Percentiles rank a stretch among this genome's conserved stretches.
Evolutionary conservation across 179 eudicot genomes (phyloP).

Genomic region (Actinidia arguta): DNA sequence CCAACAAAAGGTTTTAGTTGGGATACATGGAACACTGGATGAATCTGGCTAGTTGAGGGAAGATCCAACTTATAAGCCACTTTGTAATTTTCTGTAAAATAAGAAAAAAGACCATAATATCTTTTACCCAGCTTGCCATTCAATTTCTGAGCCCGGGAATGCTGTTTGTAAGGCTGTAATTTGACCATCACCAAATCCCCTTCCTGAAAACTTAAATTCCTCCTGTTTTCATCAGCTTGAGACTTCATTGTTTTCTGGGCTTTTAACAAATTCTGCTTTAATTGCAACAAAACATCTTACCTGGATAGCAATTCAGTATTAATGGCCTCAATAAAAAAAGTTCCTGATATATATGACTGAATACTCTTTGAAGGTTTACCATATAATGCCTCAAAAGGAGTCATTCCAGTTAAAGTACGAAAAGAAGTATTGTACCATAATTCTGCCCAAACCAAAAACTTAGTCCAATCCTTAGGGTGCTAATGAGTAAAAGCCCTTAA

Average conservation of each 20-base stretch:
- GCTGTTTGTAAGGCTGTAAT: background rate
- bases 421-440: background rate
- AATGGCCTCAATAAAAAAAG: background rate
- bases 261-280: background rate
- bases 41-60: background rate
- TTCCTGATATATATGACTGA: background rate
- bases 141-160: background rate
- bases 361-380: background rate
- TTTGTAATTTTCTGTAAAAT: background rate
- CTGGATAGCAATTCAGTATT: background rate
- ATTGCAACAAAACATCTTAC: background rate
- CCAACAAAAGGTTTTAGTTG: background rate
- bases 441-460: background rate
- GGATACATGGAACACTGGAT: background rate
- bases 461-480: background rate
- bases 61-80: background rate
- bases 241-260: background rate
- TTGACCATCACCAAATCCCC: background rate
- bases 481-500: background rate
- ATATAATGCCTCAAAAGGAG: background rate
- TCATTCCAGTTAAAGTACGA: background rate
- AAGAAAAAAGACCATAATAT: background rate
- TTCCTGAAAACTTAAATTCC: background rate
- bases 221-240: background rate
- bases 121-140: background rate